Base-by-base conservation (phyloP, 176 grass and related monocot genomes). In the Raddia guianensis region DNA sequence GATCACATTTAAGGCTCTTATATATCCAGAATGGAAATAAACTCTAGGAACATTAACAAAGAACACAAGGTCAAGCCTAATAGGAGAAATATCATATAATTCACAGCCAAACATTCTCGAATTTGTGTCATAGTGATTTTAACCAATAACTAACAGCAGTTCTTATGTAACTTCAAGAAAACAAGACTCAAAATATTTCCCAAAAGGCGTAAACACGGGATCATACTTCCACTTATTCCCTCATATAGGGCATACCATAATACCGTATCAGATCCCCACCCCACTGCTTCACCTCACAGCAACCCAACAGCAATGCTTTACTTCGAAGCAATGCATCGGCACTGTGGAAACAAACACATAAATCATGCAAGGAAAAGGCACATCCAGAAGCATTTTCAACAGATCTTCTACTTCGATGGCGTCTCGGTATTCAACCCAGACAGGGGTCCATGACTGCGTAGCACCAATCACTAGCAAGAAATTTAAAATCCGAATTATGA, bases 271-370 rank as follows among this genome's bases (percentile, higher is more conserved):
- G 69, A 68, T 63, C 82, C 15, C n/a, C 54, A 21, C 47, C 15
- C 13, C 48, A 18, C 27, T 3, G 35, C 6, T 89, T 76, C 46
- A 65, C 77, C 20, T 32, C 33, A 70, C 80, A 81, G 18, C 18
- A 72, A 81, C 18, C 54, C 42, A 76, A 34, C 27, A 49, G 12
- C 27, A 19, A 34, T 20, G 35, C 60, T 52, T 66, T 42, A 12
- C 59, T 79, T 73, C 45, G n/a, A 85, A 71, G 66, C 46, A 78
- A 83, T 10, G 7, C 46, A 42, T 75, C 63, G 8, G 37, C 4
- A 12, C 42, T 33, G 62, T 32, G 44, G 9, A 66, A 66, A 76
- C 14, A 3, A 53, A 70, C 35, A 61, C 21, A 75, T 45, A 64
- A 64, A 65, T 34, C 20, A 63, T 19, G 20, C 16, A 48, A 76